Percentiles rank a stretch among this genome's conserved stretches.
Conservation (phyloP, 2,329 filamentous ascomycete species). For the Aaosphaeria arxii region DNA sequence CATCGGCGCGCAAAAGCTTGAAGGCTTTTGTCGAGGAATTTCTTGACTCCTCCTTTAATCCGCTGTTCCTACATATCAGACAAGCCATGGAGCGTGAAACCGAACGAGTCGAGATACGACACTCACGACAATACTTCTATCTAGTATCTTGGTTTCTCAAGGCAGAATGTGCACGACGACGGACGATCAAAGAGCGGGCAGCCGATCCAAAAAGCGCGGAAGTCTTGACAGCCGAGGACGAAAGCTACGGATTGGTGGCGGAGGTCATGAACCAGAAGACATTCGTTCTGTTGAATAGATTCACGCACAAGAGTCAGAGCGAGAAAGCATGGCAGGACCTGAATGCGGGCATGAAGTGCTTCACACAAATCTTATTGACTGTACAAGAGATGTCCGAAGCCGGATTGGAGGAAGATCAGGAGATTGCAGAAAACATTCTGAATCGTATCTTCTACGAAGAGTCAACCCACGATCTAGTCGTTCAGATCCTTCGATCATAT, state of each 20-base stretch:
- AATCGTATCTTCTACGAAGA: slow-evolving; percentile 99
- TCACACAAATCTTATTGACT: slow-evolving; percentile 89
- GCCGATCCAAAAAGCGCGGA: slow-evolving; percentile 43
- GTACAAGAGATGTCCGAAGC: slow-evolving; percentile 90
- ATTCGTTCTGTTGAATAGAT: slow-evolving; percentile 82
- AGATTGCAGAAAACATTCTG: slow-evolving; percentile 96
- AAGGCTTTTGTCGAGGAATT: slow-evolving; percentile 87
- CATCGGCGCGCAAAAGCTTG: slow-evolving; percentile 72
- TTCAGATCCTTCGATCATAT: slow-evolving; percentile 78
- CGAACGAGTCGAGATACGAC: slow-evolving; percentile 72
- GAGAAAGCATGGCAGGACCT: slow-evolving; percentile 85
- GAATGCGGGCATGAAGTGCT: slow-evolving; percentile 85
- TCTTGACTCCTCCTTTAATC: slow-evolving; percentile 92
- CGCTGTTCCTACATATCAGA: slow-evolving; percentile 75
- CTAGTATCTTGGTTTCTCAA: slow-evolving; percentile 89
- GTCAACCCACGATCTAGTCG: slow-evolving; percentile 82
- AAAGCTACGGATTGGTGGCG: slow-evolving; percentile 83
- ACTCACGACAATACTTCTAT: slow-evolving; percentile 87
- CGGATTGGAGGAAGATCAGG: slow-evolving; percentile 84
- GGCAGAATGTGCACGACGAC: slow-evolving; percentile 73
- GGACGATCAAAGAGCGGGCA: slow-evolving; percentile 51
- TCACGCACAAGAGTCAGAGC: slow-evolving; percentile 75
- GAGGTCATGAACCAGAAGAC: slow-evolving; percentile 91
- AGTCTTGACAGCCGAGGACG: slow-evolving; percentile 51
- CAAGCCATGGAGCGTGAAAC: slow-evolving; percentile 89